These are phyloP conservation scores for Volvox reticuliferus DNA, from an alignment of 139 green algal species.

Conservation along the genomic window DNA sequence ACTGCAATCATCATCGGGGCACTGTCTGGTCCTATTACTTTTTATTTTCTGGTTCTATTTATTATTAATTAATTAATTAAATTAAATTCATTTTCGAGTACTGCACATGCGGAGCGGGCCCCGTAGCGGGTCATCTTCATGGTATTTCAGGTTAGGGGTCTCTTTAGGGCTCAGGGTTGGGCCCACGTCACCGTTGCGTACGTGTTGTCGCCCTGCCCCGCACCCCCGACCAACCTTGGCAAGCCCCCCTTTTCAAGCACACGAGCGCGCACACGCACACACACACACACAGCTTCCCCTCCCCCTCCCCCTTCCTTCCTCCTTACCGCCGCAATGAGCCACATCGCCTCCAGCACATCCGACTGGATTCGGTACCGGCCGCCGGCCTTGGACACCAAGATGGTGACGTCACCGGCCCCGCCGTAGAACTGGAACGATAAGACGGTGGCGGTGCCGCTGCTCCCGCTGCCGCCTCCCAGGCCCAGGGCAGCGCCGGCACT, in stretches of 20 bases:
- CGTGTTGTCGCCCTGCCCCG: background rate
- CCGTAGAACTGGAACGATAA: constrained; percentile 66
- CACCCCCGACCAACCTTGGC: background rate
- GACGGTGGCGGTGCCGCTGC: constrained; percentile 54
- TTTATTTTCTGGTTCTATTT: too few relatives aligned
- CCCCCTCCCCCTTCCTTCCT: background rate
- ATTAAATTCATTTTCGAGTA: too few relatives aligned
- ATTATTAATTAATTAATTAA: too few relatives aligned
- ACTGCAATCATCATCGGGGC: too few relatives aligned
- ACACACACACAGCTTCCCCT: background rate
- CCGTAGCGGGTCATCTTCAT: too few relatives aligned
- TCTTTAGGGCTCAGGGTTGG: too few relatives aligned
- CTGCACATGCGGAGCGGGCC: too few relatives aligned
- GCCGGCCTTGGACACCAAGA: constrained; percentile 77
- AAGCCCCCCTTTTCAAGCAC: too few relatives aligned
- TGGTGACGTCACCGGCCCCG: constrained; percentile 60
- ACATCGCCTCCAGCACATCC: constrained; percentile 70
- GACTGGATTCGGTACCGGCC: constrained; percentile 77
- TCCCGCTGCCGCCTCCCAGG: background rate
- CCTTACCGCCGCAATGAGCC: constrained; percentile 60
- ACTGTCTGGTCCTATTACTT: too few relatives aligned
- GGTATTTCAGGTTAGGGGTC: too few relatives aligned
- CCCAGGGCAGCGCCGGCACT: background rate
- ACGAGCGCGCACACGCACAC: too few relatives aligned
- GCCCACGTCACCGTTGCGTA: too few relatives aligned